Percentiles rank a stretch among this genome's conserved stretches.
Evolutionary conservation across 106 monocot genomes (phyloP).

Genomic region (Dioscorea dumetorum): DNA sequence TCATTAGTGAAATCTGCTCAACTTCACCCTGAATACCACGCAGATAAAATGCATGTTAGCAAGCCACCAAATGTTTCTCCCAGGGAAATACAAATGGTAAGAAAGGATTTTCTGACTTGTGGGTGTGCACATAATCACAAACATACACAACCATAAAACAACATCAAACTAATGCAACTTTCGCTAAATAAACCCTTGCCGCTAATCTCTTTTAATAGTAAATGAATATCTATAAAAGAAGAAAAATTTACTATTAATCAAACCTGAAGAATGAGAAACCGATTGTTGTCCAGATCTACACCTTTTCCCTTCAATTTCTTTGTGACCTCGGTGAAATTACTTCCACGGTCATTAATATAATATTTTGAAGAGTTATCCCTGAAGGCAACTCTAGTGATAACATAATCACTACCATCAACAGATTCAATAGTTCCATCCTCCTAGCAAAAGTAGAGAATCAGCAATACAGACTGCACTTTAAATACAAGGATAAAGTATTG

Average conservation of each 20-base stretch:
- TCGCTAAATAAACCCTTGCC: too few species aligned
- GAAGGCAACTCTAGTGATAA: conserved; percentile 83
- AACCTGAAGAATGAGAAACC: conserved; percentile 95
- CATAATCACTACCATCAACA: conserved; percentile 75
- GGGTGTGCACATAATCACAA: too few species aligned
- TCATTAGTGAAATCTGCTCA: conserved; percentile 98
- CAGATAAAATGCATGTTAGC: background rate
- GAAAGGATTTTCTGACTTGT: background rate
- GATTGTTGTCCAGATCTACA: conserved; percentile 94
- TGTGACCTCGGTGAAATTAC: conserved; percentile 97
- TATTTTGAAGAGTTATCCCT: conserved; percentile 95
- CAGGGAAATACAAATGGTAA: background rate
- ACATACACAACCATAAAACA: too few species aligned
- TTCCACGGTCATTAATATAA: conserved; percentile 86
- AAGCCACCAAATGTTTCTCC: background rate
- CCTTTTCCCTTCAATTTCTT: conserved; percentile 94
- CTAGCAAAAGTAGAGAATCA: conserved; percentile 19
- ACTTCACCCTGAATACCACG: conserved; percentile 71
- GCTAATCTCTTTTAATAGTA: too few species aligned
- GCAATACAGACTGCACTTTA: background rate
- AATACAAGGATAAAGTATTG: background rate
- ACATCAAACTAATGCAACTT: too few species aligned
- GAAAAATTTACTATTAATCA: background rate
- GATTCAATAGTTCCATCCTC: conserved; percentile 72
- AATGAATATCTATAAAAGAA: too few species aligned